Conservation (phyloP, 1,139 yeast genomes). For the Magnusiomyces tetraspermus region DNA sequence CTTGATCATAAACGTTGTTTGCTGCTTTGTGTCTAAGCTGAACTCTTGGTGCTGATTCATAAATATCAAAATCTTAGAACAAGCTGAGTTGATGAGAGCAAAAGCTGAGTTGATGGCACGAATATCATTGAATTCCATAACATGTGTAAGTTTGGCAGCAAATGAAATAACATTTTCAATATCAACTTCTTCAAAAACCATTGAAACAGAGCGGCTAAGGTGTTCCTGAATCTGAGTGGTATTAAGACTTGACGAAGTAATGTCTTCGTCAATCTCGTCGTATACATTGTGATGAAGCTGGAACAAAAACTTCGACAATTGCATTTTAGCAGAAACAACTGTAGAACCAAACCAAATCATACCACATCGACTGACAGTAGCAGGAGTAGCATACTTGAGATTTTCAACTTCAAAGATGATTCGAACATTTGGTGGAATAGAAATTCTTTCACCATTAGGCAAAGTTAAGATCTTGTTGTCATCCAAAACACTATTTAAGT, state of each 20-base stretch:
- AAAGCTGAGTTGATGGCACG: constrained; percentile 38
- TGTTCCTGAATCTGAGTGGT: constrained; percentile 15
- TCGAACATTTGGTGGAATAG: constrained; percentile 53
- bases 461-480: constrained; percentile 74
- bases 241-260: constrained; percentile 11
- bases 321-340: constrained; percentile 28
- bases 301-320: constrained; percentile 21
- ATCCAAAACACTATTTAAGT: constrained; percentile 80
- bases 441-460: constrained; percentile 81
- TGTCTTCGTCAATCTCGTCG: constrained; percentile 28
- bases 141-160: constrained; percentile 35
- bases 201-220: constrained; percentile 9
- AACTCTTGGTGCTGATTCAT: constrained; percentile 23
- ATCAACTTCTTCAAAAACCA: constrained; percentile 19
- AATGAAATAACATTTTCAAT: constrained; percentile 18
- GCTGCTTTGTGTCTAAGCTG: constrained; percentile 23
- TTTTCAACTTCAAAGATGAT: constrained; percentile 70
- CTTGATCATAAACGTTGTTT: constrained; percentile 32
- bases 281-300: constrained; percentile 18
- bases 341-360: constrained; percentile 60
- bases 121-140: constrained; percentile 43
- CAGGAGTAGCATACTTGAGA: constrained; percentile 66
- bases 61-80: constrained; percentile 18
- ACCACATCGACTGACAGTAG: constrained; percentile 90
- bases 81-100: constrained; percentile 24